Percentiles rank a stretch among this genome's conserved stretches.
Evolutionary conservation across 208 protist genomes (phyloP).

Genomic region (Phytomonas francai): DNA sequence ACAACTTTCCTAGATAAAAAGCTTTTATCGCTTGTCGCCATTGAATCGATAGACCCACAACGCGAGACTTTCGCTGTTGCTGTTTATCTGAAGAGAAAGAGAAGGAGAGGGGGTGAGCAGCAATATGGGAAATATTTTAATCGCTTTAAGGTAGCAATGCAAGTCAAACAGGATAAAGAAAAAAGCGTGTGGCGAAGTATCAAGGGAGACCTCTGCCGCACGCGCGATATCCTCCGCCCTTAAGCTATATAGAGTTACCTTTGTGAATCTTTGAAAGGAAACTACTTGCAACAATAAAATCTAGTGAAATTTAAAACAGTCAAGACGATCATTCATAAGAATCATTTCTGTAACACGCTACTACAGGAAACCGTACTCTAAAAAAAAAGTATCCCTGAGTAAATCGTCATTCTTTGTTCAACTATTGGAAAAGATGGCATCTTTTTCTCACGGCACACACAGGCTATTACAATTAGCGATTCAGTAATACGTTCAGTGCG

Average conservation of each 20-base stretch:
- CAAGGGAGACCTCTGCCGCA: not conserved
- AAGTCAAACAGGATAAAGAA: slow-evolving; percentile 2
- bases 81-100: not conserved
- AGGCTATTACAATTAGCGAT: slow-evolving; percentile 20
- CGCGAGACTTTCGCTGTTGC: not conserved
- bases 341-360: not conserved
- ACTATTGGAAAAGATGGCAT: not conserved
- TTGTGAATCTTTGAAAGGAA: not conserved
- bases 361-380: not conserved
- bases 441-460: not conserved
- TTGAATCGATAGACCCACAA: not conserved
- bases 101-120: too few species aligned
- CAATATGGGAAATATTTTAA: slow-evolving; percentile 2
- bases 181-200: not conserved
- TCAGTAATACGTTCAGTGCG: slow-evolving; percentile 61
- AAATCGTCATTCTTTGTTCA: not conserved
- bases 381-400: not conserved
- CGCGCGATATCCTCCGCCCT: not conserved
- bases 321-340: not conserved
- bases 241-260: not conserved
- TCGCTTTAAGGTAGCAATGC: not conserved
- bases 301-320: not conserved
- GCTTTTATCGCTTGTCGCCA: slow-evolving; percentile 30
- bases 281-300: slow-evolving; percentile 7
- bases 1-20: slow-evolving; percentile 75